These are phyloP conservation scores for Saprolegnia diclina DNA, from an alignment of 352 stramenopile species.

Conservation along the genomic window DNA sequence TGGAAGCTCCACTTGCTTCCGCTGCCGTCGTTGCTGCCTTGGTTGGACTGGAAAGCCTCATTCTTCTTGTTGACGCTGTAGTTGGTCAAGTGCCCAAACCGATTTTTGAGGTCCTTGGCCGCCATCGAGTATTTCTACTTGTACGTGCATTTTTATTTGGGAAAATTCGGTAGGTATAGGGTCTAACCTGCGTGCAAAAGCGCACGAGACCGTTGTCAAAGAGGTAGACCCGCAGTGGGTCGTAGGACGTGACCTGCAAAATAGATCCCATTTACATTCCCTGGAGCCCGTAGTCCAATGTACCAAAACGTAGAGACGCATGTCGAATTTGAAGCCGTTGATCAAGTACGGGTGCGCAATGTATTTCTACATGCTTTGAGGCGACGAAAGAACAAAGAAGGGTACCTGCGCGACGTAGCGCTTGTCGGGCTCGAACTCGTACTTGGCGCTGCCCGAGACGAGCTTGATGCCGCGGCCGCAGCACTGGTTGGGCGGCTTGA, in stretches of 20 bases:
- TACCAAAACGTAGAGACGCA: conserved; percentile 84
- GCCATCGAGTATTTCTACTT: conserved; percentile 57
- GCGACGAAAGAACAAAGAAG: background rate
- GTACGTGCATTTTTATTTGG: too few species aligned
- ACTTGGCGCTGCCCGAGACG: conserved; percentile 38
- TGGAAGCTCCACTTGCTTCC: conserved; percentile 81
- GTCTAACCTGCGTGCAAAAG: conserved; percentile 58
- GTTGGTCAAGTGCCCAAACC: conserved; percentile 89
- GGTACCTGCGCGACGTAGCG: conserved; percentile 57
- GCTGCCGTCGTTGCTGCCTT: conserved; percentile 41
- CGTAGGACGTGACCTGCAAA: conserved; percentile 59
- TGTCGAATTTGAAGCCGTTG: conserved; percentile 88
- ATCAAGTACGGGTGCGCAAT: conserved; percentile 77
- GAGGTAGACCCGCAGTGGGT: conserved; percentile 80
- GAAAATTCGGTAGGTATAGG: background rate
- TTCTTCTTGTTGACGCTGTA: conserved; percentile 92
- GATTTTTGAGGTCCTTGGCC: conserved; percentile 63
- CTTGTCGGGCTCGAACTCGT: conserved; percentile 48
- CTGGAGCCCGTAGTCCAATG: background rate
- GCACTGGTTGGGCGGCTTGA: conserved; percentile 73
- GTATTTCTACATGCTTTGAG: conserved; percentile 44
- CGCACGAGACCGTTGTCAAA: conserved; percentile 83
- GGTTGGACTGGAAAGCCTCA: conserved; percentile 62
- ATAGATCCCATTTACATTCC: background rate
- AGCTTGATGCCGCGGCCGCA: conserved; percentile 76